Evolutionary conservation across 2,329 filamentous ascomycete species (phyloP), one percentile per base, ranked within the genome.

Genomic region (Colletotrichum costaricense): DNA sequence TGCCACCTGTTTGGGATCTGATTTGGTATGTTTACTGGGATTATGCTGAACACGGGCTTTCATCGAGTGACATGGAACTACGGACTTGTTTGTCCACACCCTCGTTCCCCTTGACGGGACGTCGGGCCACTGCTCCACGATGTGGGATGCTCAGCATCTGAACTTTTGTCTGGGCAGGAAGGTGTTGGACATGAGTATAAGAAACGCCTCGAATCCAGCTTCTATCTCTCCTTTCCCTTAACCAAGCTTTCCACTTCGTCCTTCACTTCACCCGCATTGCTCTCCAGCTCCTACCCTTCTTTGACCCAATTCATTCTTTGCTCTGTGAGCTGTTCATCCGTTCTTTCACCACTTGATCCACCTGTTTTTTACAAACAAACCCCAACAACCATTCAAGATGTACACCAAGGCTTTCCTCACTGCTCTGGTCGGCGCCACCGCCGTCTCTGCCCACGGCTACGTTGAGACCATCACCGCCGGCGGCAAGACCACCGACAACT

Each of bases 361-460:
- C 38, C 33, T 42, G 33, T 58, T 49, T 54, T 11, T 28, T 6
- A 4, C 33, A 38, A n/a, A 28, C 5, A 30, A 11, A 8, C 38
- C 14, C 26, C 30, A 57, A 57, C 54, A 28, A 54, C 16, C 56
- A 55, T 42, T 62, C 58, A 73, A 64, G 16, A 73, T 73, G 70
- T 70, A 65, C 70, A n/a, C 70, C 70, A 75, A 74, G 63, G 24
- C 78, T 8, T 74, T 76, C 59, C 49, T 80, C 63, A 62, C 76
- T 64, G 72, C 74, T 11, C 56, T 76, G 12, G 19, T 73, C 46
- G 57, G 80, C 42, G 79, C 78, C 64, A 63, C 75, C 14, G 76
- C 76, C n/a, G 80, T 76, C 72, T 77, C 76, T 57, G 80, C 78
- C 28, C 80, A 81, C 76, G 80, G 80, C 63, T 79, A 78, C 74